Evolutionary conservation across 2,329 filamentous ascomycete species (phyloP), one percentile per base, ranked within the genome.

Genomic region (Talaromyces rugulosus): DNA sequence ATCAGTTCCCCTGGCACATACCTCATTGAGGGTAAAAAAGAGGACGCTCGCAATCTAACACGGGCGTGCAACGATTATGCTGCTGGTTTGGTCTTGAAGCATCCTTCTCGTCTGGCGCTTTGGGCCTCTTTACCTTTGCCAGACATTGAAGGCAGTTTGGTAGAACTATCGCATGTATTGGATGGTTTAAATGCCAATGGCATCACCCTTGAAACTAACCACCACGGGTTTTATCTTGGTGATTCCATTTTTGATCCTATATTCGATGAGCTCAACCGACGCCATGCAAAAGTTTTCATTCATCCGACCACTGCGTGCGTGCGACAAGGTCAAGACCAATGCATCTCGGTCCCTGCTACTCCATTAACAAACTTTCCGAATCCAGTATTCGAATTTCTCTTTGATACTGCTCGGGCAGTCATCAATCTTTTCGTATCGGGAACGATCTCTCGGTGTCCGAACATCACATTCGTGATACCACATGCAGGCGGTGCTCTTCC

Each of bases 41-140:
- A 66, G 1, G 70, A 78, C 12, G 75, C 72, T 3, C 69, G 71
- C 18, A 63, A 67, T 12, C 64, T 84, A 2, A 75, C 78, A 9
- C 73, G 80, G 1, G 65, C 75, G 11, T 75, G 70, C 47, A 74
- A 74, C 60, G 66, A 70, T 16, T 69, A 69, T 27, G 66, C 67
- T 27, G 65, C 68, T 3, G 65, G 69, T 30, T 64, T 71, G 18
- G 72, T 71, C 62, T 60, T 58, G 8, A 62, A 69, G 23, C 62
- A 69, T 50, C 67, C 67, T 11, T 63, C 67, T 14, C 75, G 76
- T 7, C 82, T 86, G 59, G 80, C 81, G 0, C 84, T 80, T 70
- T 86, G 83, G 69, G 84, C 83, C 0, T 79, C 79, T 1, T 71
- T 85, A 3, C 83, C 83, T 0, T 68, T 85, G 0, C 82, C 83